These are phyloP conservation scores for Neophaeococcomyces mojaviensis DNA, from an alignment of 2,329 filamentous ascomycete genomes.

Conservation along the genomic window DNA sequence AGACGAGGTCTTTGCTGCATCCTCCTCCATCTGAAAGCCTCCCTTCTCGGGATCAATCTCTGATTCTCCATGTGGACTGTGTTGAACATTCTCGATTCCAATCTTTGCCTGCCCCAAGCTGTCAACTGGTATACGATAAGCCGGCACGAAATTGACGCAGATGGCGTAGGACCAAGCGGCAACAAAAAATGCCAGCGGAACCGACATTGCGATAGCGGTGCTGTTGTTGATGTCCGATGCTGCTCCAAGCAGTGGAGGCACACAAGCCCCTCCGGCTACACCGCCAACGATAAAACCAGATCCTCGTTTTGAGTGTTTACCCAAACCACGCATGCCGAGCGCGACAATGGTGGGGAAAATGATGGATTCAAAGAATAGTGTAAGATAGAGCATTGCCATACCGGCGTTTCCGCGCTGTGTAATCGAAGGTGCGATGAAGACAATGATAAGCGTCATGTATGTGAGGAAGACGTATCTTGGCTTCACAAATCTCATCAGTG, in stretches of 20 bases:
- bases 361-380: slow-evolving; percentile 73
- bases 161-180: slow-evolving; percentile 50
- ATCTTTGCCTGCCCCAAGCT: slow-evolving; percentile 41
- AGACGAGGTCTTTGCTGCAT: background rate
- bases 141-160: slow-evolving; percentile 59
- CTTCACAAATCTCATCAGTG: slow-evolving; percentile 60
- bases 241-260: slow-evolving; percentile 63
- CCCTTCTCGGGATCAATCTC: slow-evolving; percentile 2
- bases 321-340: slow-evolving; percentile 67
- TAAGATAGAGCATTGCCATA: slow-evolving; percentile 56
- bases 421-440: slow-evolving; percentile 47
- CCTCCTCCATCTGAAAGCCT: background rate
- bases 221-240: slow-evolving; percentile 57
- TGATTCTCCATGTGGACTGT: background rate
- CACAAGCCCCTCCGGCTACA: slow-evolving; percentile 58
- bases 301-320: slow-evolving; percentile 68
- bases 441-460: slow-evolving; percentile 57
- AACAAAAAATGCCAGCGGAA: slow-evolving; percentile 57
- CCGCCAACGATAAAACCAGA: slow-evolving; percentile 65
- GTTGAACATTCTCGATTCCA: slow-evolving; percentile 31
- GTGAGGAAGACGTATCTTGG: slow-evolving; percentile 63
- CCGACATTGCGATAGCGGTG: slow-evolving; percentile 58
- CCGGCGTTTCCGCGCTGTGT: slow-evolving; percentile 30
- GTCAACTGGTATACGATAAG: slow-evolving; percentile 58
- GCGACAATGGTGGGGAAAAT: slow-evolving; percentile 77